Conservation (phyloP, 2,329 filamentous ascomycete species). For the Hypoxylon sp. region DNA sequence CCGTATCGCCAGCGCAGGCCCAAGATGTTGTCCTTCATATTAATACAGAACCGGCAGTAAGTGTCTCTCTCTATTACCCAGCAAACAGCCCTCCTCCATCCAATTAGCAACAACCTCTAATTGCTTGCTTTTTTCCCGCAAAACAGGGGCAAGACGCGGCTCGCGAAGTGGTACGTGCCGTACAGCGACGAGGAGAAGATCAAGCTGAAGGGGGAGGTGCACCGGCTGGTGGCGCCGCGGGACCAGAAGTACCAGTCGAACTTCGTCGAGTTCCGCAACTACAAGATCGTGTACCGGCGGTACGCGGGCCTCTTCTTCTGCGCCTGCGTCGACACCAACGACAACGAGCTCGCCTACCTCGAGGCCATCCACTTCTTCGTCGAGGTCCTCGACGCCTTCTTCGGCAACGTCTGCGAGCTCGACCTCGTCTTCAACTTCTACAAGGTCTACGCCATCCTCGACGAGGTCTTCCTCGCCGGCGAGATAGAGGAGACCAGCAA, state of each 20-base stretch:
- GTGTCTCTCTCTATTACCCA: conserved; percentile 30
- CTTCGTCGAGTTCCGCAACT: conserved; percentile 96
- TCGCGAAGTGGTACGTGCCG: conserved; percentile 99
- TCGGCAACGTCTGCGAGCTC: conserved; percentile 98
- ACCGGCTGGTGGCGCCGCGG: conserved; percentile 95
- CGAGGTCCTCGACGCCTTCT: conserved; percentile 98
- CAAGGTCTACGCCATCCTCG: conserved; percentile 96
- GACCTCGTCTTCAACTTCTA: conserved; percentile 89
- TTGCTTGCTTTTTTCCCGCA: not conserved
- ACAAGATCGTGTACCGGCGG: conserved; percentile 96
- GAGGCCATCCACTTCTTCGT: conserved; percentile 99
- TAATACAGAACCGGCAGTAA: conserved; percentile 62
- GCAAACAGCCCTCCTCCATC: not conserved
- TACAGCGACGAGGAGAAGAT: conserved; percentile 99
- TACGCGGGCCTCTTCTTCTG: conserved; percentile 99
- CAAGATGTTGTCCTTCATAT: conserved; percentile 60
- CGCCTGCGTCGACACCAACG: conserved; percentile 98
- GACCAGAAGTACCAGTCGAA: conserved; percentile 99
- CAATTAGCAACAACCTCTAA: conserved; percentile 2
- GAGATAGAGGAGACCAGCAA: conserved; percentile 99
- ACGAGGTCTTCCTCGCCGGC: conserved; percentile 97
- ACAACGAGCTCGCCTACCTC: conserved; percentile 96
- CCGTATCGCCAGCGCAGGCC: conserved; percentile 23
- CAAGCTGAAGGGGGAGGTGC: conserved; percentile 98
- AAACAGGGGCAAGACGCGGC: conserved; percentile 88